phyloP scores from a whole-genome alignment of 176 grass and related monocot species.

The Elaeis guineensis region DNA sequence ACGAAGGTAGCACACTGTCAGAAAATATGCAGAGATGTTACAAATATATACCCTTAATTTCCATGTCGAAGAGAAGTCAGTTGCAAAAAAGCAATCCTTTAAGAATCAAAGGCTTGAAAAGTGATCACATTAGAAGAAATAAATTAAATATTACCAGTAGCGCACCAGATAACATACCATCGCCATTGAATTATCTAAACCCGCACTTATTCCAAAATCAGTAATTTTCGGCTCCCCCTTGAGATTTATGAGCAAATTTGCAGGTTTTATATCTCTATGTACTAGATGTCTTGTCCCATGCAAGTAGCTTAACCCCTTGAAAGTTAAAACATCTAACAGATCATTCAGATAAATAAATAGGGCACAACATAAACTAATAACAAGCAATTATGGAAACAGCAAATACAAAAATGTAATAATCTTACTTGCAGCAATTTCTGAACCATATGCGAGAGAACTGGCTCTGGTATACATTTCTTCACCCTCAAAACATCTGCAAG shows the following conservation, averaged over 20 bases:
- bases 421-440: slow-evolving; percentile 77
- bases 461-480: slow-evolving; percentile 79
- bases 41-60: slow-evolving; percentile 4
- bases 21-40: slow-evolving; percentile 12
- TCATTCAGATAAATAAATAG: slow-evolving; percentile 17
- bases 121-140: slow-evolving; percentile 13
- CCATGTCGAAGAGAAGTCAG: background rate
- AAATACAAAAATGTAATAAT: slow-evolving; percentile 7
- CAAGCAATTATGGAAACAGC: background rate
- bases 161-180: slow-evolving; percentile 57
- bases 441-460: slow-evolving; percentile 66
- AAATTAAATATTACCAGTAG: background rate
- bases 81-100: too few relatives aligned
- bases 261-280: slow-evolving; percentile 98
- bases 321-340: slow-evolving; percentile 16
- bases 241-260: slow-evolving; percentile 90
- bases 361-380: too few relatives aligned
- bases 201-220: slow-evolving; percentile 86
- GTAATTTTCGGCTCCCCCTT: slow-evolving; percentile 85
- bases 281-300: slow-evolving; percentile 85
- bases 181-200: slow-evolving; percentile 90
- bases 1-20: slow-evolving; percentile 98
- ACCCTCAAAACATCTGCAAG: slow-evolving; percentile 72
- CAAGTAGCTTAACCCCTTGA: slow-evolving; percentile 74
- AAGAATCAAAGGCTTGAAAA: slow-evolving; percentile 13